phyloP scores from a whole-genome alignment of 2,329 filamentous ascomycete species.

The Catunica adiposa region DNA sequence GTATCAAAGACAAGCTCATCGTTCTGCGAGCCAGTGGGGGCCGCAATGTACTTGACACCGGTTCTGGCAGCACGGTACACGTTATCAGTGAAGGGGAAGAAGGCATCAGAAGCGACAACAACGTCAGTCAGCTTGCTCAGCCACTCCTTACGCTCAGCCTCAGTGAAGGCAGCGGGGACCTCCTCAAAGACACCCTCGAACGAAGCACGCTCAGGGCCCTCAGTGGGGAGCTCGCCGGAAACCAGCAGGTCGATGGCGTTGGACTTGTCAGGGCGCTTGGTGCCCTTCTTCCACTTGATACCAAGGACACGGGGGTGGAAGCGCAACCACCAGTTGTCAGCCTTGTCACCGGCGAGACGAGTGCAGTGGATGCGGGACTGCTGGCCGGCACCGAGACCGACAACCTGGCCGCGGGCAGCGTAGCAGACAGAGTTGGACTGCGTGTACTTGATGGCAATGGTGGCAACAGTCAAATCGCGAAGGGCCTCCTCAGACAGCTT shows the following conservation, averaged over 20 bases:
- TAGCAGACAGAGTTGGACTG: slow-evolving; percentile 99
- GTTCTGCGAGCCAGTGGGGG: slow-evolving; percentile 79
- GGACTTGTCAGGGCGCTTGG: slow-evolving; percentile 92
- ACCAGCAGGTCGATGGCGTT: slow-evolving; percentile 95
- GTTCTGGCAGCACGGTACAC: slow-evolving; percentile 80
- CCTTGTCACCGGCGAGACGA: slow-evolving; percentile 89
- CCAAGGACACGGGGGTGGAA: slow-evolving; percentile 80
- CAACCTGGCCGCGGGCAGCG: slow-evolving; percentile 78
- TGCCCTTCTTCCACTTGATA: slow-evolving; percentile 95
- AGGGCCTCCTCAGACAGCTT: slow-evolving; percentile 64
- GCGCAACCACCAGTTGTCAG: slow-evolving; percentile 98
- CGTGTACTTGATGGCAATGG: slow-evolving; percentile 95
- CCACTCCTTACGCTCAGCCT: slow-evolving; percentile 76
- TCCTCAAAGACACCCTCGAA: slow-evolving; percentile 86
- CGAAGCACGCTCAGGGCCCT: slow-evolving; percentile 65
- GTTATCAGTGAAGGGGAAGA: slow-evolving; percentile 98
- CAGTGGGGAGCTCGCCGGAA: slow-evolving; percentile 72
- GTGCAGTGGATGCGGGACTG: slow-evolving; percentile 98
- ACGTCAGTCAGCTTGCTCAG: slow-evolving; percentile 66
- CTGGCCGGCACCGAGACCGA: slow-evolving; percentile 89
- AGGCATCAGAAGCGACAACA: slow-evolving; percentile 83
- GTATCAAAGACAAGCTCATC: slow-evolving; percentile 70
- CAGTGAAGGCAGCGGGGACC: slow-evolving; percentile 66
- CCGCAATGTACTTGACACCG: slow-evolving; percentile 89
- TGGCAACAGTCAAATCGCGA: slow-evolving; percentile 83